Evolutionary conservation across 805 yeast species (phyloP), one percentile per base, ranked within the genome.

Genomic region (Nakazawaea wyomingensis): DNA sequence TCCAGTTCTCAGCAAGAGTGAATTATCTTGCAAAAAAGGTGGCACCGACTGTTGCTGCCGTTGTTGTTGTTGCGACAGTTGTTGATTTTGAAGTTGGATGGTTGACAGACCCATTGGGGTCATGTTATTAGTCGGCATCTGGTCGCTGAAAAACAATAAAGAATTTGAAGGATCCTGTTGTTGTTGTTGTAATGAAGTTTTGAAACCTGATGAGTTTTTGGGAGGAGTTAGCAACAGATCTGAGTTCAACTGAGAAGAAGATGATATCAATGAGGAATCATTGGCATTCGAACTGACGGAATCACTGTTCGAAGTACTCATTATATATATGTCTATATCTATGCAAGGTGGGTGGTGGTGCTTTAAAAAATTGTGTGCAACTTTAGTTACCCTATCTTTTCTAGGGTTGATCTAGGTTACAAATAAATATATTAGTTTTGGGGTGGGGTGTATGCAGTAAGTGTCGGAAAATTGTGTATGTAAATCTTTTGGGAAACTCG

Each of bases 271-370:
- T 19, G 41, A 35, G 16, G 45, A 43, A 33, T 31, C 41, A 27
- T 41, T 36, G 5, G 30, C 22, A 16, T 35, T 22, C 5, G 45
- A 41, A 16, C 22, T 29, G 35, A 35, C 16, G 18, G 41, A 41
- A 24, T 41, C 45, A 34, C 36, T 41, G 27, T 35, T 41, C 11
- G 45, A 41, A 21, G 41, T 34, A 28, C 43, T 40, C 43, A 40
- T 40, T n/a, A n/a, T n/a, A n/a, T n/a, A n/a, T n/a, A n/a, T n/a
- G n/a, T n/a, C n/a, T n/a, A n/a, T n/a, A n/a, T n/a, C n/a, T n/a
- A n/a, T n/a, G n/a, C n/a, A n/a, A n/a, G n/a, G n/a, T n/a, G n/a
- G n/a, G n/a, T n/a, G n/a, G n/a, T n/a, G n/a, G n/a, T n/a, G n/a
- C n/a, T n/a, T n/a, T n/a, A n/a, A n/a, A n/a, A n/a, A n/a, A n/a